Evolutionary conservation across 139 green algal species (phyloP).

Genomic region (Picochlorum sp.): DNA sequence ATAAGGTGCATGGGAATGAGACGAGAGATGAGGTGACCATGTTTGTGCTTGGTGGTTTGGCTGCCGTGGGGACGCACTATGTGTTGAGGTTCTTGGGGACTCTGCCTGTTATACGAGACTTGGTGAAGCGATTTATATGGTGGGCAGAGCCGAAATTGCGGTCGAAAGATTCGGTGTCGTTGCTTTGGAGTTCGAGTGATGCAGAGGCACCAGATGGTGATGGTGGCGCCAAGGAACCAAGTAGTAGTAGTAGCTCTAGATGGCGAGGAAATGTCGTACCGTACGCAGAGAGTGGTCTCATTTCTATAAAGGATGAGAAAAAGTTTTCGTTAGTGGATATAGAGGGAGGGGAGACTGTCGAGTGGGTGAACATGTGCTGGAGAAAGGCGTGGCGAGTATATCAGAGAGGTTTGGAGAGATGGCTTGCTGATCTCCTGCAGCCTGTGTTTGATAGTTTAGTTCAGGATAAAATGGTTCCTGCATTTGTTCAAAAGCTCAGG

Average conservation of each 20-base stretch:
- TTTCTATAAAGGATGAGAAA: slow-evolving; percentile 34
- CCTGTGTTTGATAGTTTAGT: slow-evolving; percentile 83
- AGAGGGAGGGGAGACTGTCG: slow-evolving; percentile 65
- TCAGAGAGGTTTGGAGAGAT: slow-evolving; percentile 82
- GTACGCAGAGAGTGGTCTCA: slow-evolving; percentile 12
- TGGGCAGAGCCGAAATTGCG: slow-evolving; percentile 11
- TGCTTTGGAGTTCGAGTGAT: background rate
- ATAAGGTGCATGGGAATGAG: too few relatives aligned
- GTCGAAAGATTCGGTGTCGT: background rate
- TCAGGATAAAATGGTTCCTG: slow-evolving; percentile 36
- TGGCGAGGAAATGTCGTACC: too few relatives aligned
- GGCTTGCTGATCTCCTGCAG: slow-evolving; percentile 88
- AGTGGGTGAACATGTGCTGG: slow-evolving; percentile 97
- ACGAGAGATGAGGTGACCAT: slow-evolving; percentile 1
- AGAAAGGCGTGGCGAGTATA: slow-evolving; percentile 93
- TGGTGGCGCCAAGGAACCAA: slow-evolving; percentile 4
- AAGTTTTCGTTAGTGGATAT: too few relatives aligned
- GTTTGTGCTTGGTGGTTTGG: slow-evolving; percentile 24
- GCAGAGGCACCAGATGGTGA: slow-evolving; percentile 2
- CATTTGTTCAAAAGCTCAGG: slow-evolving; percentile 62
- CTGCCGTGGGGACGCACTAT: slow-evolving; percentile 26
- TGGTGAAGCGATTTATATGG: slow-evolving; percentile 42
- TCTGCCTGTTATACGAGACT: slow-evolving; percentile 27
- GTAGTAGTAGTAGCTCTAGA: too few relatives aligned
- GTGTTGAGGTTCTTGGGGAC: slow-evolving; percentile 29